phyloP scores from a whole-genome alignment of 2,329 filamentous ascomycete species.

The Drechslera avenae region DNA sequence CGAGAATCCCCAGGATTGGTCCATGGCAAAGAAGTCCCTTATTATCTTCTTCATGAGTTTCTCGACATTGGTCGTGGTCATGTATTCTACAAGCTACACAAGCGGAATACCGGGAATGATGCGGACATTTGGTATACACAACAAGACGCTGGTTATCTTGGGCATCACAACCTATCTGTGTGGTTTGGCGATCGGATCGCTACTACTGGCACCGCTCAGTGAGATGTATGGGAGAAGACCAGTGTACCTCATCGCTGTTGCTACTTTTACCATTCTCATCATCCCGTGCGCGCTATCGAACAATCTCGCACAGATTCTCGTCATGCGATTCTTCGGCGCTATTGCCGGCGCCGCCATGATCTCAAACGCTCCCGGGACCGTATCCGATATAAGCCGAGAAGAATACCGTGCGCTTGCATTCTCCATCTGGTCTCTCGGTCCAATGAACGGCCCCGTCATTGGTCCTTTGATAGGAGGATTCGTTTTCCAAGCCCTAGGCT shows the following conservation, averaged over 20 bases:
- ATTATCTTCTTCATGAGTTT: slow-evolving; percentile 62
- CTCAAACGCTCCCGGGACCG: slow-evolving; percentile 78
- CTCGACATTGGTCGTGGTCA: slow-evolving; percentile 57
- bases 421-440: slow-evolving; percentile 81
- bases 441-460: slow-evolving; percentile 71
- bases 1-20: slow-evolving; percentile 72
- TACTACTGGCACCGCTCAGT: slow-evolving; percentile 75
- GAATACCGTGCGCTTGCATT: slow-evolving; percentile 82
- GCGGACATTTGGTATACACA: slow-evolving; percentile 65
- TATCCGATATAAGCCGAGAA: slow-evolving; percentile 82
- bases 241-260: slow-evolving; percentile 71
- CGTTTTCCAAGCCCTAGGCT: slow-evolving; percentile 75
- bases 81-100: slow-evolving; percentile 79
- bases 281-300: slow-evolving; percentile 73
- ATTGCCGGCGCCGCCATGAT: slow-evolving; percentile 81
- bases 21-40: slow-evolving; percentile 61
- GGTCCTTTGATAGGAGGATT: slow-evolving; percentile 81
- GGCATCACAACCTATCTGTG: slow-evolving; percentile 80
- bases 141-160: slow-evolving; percentile 68
- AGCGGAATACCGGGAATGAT: slow-evolving; percentile 72
- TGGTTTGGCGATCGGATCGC: slow-evolving; percentile 72
- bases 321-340: slow-evolving; percentile 74
- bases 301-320: slow-evolving; percentile 70
- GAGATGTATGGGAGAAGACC: slow-evolving; percentile 71
- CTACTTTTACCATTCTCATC: slow-evolving; percentile 69